Evolutionary conservation across 495 filamentous ascomycete genomes (phyloP).

Genomic region (Neurospora sublineolata): DNA sequence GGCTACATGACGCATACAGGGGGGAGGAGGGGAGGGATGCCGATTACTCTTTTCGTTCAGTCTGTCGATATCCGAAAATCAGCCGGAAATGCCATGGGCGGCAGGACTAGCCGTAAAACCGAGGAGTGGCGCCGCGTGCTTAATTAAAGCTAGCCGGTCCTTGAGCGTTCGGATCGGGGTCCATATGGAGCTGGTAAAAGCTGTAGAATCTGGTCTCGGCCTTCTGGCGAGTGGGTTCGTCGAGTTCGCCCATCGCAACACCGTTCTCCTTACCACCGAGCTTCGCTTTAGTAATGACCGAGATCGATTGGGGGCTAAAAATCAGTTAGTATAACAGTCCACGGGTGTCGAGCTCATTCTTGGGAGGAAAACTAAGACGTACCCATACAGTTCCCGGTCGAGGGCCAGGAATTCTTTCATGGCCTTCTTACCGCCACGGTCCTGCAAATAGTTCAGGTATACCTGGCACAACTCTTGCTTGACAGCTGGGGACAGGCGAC

Average conservation of each 20-base stretch:
- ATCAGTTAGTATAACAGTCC: conserved; percentile 1
- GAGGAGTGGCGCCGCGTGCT: not conserved
- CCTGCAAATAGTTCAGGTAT: conserved; percentile 78
- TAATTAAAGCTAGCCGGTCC: conserved; percentile 34
- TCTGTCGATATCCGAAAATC: not conserved
- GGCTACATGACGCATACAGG: not conserved
- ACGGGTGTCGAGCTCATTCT: not conserved
- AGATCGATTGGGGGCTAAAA: conserved; percentile 38
- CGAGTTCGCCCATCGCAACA: conserved; percentile 43
- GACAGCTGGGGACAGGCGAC: conserved; percentile 50
- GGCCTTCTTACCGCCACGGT: conserved; percentile 68
- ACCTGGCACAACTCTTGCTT: conserved; percentile 67
- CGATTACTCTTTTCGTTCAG: conserved; percentile 7
- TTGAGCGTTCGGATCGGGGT: conserved; percentile 31
- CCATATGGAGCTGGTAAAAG: conserved; percentile 52
- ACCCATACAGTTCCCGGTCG: conserved; percentile 82
- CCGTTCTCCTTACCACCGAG: conserved; percentile 49
- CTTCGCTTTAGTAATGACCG: conserved; percentile 26
- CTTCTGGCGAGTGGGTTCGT: conserved; percentile 49
- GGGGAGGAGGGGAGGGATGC: not conserved
- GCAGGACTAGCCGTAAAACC: not conserved
- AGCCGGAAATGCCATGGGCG: conserved; percentile 5
- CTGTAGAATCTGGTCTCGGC: conserved; percentile 54
- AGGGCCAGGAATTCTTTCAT: conserved; percentile 78
- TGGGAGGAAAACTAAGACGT: conserved; percentile 18